Evolutionary conservation across 2,329 filamentous ascomycete species (phyloP), one percentile per base, ranked within the genome.

Genomic region (Ophiostoma himal-ulmi): DNA sequence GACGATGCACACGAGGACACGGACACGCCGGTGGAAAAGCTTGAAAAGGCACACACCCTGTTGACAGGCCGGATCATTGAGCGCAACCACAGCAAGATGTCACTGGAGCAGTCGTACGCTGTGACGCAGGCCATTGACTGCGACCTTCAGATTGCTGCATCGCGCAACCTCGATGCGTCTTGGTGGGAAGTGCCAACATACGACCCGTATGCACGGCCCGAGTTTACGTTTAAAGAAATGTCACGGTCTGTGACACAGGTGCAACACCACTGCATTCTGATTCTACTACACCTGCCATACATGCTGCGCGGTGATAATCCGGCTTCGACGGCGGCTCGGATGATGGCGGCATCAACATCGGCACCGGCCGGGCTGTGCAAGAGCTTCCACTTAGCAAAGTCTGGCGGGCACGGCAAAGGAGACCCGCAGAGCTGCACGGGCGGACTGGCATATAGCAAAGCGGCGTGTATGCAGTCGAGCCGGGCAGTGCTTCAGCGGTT

Each of bases 271-370:
- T 81, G 82, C 44, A 78, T 87, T 3, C 77, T 86, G 8, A 81
- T 84, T 44, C 79, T 84, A 10, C 79, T 87, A 0, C 85, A 88
- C 71, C 79, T 88, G 1, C 86, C 85, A 0, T 86, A 84, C 72
- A 83, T 87, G 76, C 79, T 87, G 13, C 73, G 73, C 30, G 73
- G 70, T 34, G 69, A 70, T 22, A 67, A 72, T 30, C 66, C 72
- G 13, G 68, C 69, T 76, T 80, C 48, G 1, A 57, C 70, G 20
- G 34, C 14, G 20, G n/a, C 20, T 30, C 2, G 26, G 26, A 57
- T 17, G 22, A 26, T 26, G 52, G 52, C 4, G 11, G 52, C 52
- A 5, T 57, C 52, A 8, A 26, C 52, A 5, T 57, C 52, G n/a
- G n/a, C 52, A 48, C 13, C 44, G 37, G 7, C 17, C 62, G 34